Evolutionary conservation across 331 rosid species (phyloP).

Genomic region (Quercus tomentella): DNA sequence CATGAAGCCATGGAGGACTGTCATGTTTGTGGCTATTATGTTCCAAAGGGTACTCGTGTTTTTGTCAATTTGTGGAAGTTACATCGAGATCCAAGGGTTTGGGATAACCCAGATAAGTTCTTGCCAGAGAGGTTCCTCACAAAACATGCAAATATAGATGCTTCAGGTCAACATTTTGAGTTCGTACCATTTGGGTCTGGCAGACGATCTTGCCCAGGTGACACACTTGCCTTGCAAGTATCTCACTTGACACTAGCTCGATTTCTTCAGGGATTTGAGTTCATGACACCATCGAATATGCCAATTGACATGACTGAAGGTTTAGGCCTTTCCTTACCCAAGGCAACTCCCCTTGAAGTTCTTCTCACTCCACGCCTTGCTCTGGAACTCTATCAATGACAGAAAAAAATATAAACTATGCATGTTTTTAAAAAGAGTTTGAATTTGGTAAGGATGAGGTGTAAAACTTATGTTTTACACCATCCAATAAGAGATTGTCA

Average conservation of each 20-base stretch:
- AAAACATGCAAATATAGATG: conserved; percentile 12
- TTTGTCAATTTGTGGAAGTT: conserved; percentile 21
- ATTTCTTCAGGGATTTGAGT: conserved; percentile 29
- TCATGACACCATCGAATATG: neutral
- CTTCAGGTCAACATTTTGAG: conserved; percentile 22
- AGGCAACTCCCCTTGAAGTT: conserved; percentile 6
- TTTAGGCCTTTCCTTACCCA: conserved; percentile 2
- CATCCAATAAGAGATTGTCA: no score
- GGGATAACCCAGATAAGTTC: conserved; percentile 17
- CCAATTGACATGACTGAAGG: conserved; percentile 23
- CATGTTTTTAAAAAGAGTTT: neutral
- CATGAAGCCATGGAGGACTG: conserved; percentile 23
- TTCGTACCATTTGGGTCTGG: conserved; percentile 32
- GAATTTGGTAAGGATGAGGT: no score
- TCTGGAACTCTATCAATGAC: neutral
- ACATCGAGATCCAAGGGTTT: conserved; percentile 18
- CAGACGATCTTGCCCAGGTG: conserved; percentile 15
- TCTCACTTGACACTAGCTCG: conserved; percentile 4
- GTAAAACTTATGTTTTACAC: no score
- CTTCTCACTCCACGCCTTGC: conserved; percentile 11
- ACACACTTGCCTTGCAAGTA: conserved; percentile 10
- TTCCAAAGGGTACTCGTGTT: conserved; percentile 13
- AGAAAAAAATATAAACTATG: neutral
- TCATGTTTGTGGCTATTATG: conserved; percentile 1
- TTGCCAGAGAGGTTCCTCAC: conserved; percentile 22